These are phyloP conservation scores for Artemisia annua DNA, from an alignment of 129 eudicot species.

Conservation along the genomic window DNA sequence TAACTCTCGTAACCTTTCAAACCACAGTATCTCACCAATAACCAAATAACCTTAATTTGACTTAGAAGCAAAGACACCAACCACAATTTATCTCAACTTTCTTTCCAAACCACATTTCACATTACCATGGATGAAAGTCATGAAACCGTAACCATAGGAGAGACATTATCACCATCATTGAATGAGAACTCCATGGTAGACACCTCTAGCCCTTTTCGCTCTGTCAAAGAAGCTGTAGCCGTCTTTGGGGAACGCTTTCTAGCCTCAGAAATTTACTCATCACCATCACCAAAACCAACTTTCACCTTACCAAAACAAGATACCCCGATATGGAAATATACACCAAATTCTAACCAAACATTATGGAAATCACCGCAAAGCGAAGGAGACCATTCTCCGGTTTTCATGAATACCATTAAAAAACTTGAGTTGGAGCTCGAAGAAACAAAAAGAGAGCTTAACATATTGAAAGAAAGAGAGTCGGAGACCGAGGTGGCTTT, in stretches of 20 bases:
- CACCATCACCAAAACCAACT: slow-evolving; percentile 43
- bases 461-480: slow-evolving; percentile 62
- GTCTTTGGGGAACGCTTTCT: slow-evolving; percentile 53
- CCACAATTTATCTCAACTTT: slow-evolving; percentile 18
- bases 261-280: slow-evolving; percentile 34
- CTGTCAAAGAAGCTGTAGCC: slow-evolving; percentile 75
- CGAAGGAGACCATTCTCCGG: slow-evolving; percentile 1
- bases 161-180: slow-evolving; percentile 12
- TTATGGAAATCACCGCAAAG: slow-evolving; percentile 11
- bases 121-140: slow-evolving; percentile 34
- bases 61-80: slow-evolving; percentile 34
- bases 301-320: slow-evolving; percentile 52
- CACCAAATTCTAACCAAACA: slow-evolving; percentile 22
- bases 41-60: slow-evolving; percentile 11
- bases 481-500: slow-evolving; percentile 72
- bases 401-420: slow-evolving; percentile 39
- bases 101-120: slow-evolving; percentile 15
- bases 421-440: slow-evolving; percentile 65
- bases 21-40: slow-evolving; percentile 36
- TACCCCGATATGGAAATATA: slow-evolving; percentile 34
- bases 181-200: slow-evolving; percentile 42
- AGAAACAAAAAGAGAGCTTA: slow-evolving; percentile 66
- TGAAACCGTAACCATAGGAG: slow-evolving; percentile 1
- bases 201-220: slow-evolving; percentile 62
- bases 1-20: slow-evolving; percentile 26